Evolutionary conservation across 2,329 filamentous ascomycete genomes (phyloP).

Genomic region (Claviceps sp.): DNA sequence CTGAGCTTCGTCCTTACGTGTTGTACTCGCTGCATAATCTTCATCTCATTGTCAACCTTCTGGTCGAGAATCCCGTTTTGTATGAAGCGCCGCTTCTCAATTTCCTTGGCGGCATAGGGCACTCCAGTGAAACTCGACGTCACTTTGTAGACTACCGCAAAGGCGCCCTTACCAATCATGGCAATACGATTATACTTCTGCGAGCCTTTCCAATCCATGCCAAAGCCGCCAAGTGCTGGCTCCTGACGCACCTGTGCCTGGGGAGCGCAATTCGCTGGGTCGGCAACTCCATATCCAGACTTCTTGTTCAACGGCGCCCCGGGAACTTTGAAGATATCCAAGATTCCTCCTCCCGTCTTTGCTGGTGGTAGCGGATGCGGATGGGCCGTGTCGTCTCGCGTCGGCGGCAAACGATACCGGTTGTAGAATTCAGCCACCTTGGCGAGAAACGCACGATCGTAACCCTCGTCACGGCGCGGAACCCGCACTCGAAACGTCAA

Average conservation of each 20-base stretch:
- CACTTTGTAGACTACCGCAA: slow-evolving; percentile 85
- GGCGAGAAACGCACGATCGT: slow-evolving; percentile 49
- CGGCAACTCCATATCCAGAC: not conserved
- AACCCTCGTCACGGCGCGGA: slow-evolving; percentile 56
- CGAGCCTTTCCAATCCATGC: slow-evolving; percentile 69
- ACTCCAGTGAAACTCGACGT: slow-evolving; percentile 73
- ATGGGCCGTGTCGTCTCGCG: slow-evolving; percentile 34
- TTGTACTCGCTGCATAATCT: slow-evolving; percentile 74
- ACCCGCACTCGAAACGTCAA: slow-evolving; percentile 78
- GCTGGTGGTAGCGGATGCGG: slow-evolving; percentile 16
- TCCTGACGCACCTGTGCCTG: slow-evolving; percentile 15
- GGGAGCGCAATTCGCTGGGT: slow-evolving; percentile 6
- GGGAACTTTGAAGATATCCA: slow-evolving; percentile 21
- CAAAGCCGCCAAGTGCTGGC: slow-evolving; percentile 17
- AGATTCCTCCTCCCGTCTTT: slow-evolving; percentile 35
- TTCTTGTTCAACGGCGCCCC: slow-evolving; percentile 7
- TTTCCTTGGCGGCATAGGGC: slow-evolving; percentile 82
- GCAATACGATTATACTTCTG: slow-evolving; percentile 71
- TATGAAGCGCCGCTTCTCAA: slow-evolving; percentile 86
- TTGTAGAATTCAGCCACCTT: slow-evolving; percentile 58
- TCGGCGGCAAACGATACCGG: slow-evolving; percentile 23
- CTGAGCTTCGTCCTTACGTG: slow-evolving; percentile 47
- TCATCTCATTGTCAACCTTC: slow-evolving; percentile 94
- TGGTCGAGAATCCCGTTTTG: slow-evolving; percentile 83
- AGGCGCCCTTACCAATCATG: slow-evolving; percentile 81